Base-by-base conservation (phyloP, 1,139 yeast species). In the Hyphopichia khmerensis region DNA sequence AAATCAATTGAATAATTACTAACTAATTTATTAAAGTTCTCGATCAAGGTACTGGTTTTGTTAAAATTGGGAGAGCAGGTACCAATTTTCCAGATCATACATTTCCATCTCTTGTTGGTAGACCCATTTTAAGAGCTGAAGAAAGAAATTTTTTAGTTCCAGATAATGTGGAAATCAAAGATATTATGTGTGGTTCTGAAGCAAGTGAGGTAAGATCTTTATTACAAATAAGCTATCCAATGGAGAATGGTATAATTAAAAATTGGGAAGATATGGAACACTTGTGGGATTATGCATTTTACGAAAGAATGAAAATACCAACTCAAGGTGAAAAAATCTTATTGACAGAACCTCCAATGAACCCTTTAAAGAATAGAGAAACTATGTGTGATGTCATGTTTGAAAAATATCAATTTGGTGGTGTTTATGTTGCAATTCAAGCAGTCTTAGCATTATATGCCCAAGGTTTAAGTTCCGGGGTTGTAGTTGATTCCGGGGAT, bases 191-290 rank as follows among this genome's bases (percentile, higher is more conserved):
- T 59, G 99, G 99, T 50, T 86, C 84, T 48, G 98, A 93, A 58
- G 99, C 99, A 40, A 82, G 90, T 51, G 87, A 87, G 32, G 96
- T 88, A 30, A 80, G 99, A 56, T 84, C 96, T 2, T 81, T 91
- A 54, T 77, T 93, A 48, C 96, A 93, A 65, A 83, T 93, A 46
- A 84, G 93, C 27, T 93, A 93, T 57, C 99, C 99, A 18, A 91
- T 93, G 99, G 99, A 93, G 65, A 93, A 93, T 60, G 99, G 99
- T 57, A 89, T 95, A 56, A 91, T 93, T 64, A 85, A 85, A 62
- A 90, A 93, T 63, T 93, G 99, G 99, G 96, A 91, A 58, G 99
- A 93, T 62, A 93, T 95, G 98, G 96, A 89, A 56, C 95, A 91
- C 57, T 77, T 93, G 49, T 93, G 99, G 99, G 97, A 93, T 67